Evolutionary conservation across 2,329 filamentous ascomycete genomes (phyloP), one percentile per base, ranked within the genome.

Genomic region (Ceratocystis colombiana): DNA sequence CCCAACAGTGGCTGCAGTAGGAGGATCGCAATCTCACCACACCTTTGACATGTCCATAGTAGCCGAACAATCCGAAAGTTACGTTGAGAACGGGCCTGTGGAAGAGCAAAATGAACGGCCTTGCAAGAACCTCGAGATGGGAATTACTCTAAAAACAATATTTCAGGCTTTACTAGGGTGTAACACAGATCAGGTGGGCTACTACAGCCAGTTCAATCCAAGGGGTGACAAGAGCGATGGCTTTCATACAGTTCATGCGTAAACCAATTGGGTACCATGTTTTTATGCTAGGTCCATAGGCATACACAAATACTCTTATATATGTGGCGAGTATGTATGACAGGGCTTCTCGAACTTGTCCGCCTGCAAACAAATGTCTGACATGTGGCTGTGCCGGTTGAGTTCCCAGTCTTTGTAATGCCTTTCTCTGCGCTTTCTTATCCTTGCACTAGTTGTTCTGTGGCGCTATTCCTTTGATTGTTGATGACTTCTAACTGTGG

Each of bases 241-340:
- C 53, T 61, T 65, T 65, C 64, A 65, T 55, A 20, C 6, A 46
- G 28, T 65, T 65, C 41, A 65, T 65, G 64, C 64, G 48, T 41
- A 41, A 59, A 45, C 64, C 30, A 4, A 65, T 55, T 63, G 48
- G 1, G 25, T 17, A 20, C 28, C 15, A 25, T 55, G 62, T 55
- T 46, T 25, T 33, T 30, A 5, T 15, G 12, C 12, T 17, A 20
- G 5, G 4, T 22, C 46, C n/a, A 8, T 22, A 17, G 10, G 46
- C n/a, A 10, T 50, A 50, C n/a, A 48, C 15, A 48, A 6, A 20
- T n/a, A 17, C 46, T 50, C 33, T 37, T 37, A 12, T 37, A 12
- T 37, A 12, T 37, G 10, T 37, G 10, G 33, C 10, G 33, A 12
- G 33, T 2, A 12, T 37, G 33, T 37, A 37, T 12, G 33, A 50